These are phyloP conservation scores for Botryotinia narcissicola DNA, from an alignment of 2,329 filamentous ascomycete species.

Conservation along the genomic window DNA sequence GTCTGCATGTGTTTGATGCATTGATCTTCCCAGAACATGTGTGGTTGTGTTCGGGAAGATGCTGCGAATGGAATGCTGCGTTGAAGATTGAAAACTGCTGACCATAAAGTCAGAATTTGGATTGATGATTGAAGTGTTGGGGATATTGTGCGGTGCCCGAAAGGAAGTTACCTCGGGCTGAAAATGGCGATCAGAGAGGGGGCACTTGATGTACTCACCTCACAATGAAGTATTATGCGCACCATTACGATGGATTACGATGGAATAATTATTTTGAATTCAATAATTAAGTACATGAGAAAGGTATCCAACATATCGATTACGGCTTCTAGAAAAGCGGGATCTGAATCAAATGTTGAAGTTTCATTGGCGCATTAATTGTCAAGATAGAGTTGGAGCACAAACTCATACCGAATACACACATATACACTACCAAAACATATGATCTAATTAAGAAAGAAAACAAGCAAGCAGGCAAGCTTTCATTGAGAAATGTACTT, in stretches of 20 bases:
- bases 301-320: background rate
- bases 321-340: background rate
- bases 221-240: background rate
- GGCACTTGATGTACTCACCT: background rate
- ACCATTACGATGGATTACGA: conserved; percentile 7
- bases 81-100: conserved; percentile 2
- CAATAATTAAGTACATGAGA: background rate
- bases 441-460: background rate
- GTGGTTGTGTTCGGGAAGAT: background rate
- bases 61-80: conserved; percentile 2
- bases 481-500: background rate
- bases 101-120: background rate
- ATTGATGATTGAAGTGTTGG: background rate
- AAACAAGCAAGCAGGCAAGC: background rate
- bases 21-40: background rate
- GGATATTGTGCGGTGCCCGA: background rate
- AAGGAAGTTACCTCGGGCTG: conserved; percentile 7
- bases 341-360: no score
- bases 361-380: conserved; percentile 14
- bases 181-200: background rate
- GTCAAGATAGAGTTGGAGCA: background rate
- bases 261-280: background rate
- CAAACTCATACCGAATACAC: background rate
- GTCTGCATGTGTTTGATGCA: conserved; percentile 2
- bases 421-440: background rate